Evolutionary conservation across 176 grass and related monocot genomes (phyloP).

Genomic region (Cocos nucifera): DNA sequence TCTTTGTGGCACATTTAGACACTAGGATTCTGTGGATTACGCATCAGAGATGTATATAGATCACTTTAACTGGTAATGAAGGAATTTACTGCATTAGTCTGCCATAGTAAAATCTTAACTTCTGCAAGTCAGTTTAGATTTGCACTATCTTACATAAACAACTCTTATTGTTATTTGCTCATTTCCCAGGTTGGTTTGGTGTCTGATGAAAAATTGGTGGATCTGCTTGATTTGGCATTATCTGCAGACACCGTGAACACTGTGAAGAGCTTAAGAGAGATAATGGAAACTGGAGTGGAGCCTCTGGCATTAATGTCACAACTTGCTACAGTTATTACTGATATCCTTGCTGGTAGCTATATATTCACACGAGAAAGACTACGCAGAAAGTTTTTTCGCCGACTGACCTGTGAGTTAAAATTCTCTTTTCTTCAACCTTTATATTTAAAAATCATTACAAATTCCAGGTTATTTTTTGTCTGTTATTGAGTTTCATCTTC

Average conservation of each 20-base stretch:
- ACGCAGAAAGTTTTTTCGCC: conserved; percentile 80
- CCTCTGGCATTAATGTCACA: conserved; percentile 90
- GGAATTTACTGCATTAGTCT: too few species aligned
- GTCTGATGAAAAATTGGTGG: conserved; percentile 84
- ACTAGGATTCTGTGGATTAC: too few species aligned
- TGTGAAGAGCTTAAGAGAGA: conserved; percentile 75
- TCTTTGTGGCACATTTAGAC: too few species aligned
- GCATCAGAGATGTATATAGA: too few species aligned
- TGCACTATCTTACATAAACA: too few species aligned
- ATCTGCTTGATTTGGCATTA: conserved; percentile 94
- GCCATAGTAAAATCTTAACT: too few species aligned
- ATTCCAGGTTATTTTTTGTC: too few species aligned
- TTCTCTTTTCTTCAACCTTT: too few species aligned
- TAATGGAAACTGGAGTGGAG: conserved; percentile 84
- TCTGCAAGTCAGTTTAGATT: too few species aligned
- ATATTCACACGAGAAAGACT: conserved; percentile 41
- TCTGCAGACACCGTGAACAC: conserved; percentile 94
- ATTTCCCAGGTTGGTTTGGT: conserved; percentile 79
- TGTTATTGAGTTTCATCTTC: too few species aligned
- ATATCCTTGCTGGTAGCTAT: conserved; percentile 86
- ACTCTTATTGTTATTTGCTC: conserved; percentile 19
- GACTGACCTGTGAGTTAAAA: conserved; percentile 52
- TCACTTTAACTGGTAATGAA: too few species aligned
- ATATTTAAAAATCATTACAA: too few species aligned
- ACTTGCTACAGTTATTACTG: conserved; percentile 86